Conservation (phyloP, 169 alveolate genomes). For the Neospora caninum region DNA sequence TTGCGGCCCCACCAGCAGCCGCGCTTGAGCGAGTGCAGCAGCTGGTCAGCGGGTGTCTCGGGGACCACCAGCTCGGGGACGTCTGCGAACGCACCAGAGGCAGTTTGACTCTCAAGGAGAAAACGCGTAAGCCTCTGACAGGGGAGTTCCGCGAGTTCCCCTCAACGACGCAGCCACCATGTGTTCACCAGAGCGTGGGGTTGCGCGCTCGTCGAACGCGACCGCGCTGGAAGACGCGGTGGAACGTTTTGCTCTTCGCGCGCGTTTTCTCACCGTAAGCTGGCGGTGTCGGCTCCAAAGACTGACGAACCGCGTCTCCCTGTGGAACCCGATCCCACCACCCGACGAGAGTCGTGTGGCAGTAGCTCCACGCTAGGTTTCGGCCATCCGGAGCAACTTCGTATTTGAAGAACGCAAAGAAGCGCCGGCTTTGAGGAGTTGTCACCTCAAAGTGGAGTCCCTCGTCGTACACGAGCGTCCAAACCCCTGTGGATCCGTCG, state of each 20-base stretch:
- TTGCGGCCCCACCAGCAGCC: constrained; percentile 53
- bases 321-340: constrained; percentile 9
- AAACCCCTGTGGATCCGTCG: constrained; percentile 27
- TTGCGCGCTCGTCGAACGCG: no score
- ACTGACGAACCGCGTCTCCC: not conserved
- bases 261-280: not conserved
- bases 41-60: not conserved
- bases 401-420: constrained; percentile 44
- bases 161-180: no score
- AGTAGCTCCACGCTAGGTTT: constrained; percentile 44
- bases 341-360: constrained; percentile 49
- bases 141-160: no score
- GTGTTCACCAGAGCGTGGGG: no score
- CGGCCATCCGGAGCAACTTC: not conserved
- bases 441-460: constrained; percentile 32
- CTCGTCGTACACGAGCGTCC: constrained; percentile 61
- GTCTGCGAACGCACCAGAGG: not conserved
- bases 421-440: not conserved
- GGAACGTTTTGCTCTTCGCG: no score
- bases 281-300: not conserved
- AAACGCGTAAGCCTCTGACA: no score
- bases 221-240: no score
- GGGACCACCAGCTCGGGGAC: not conserved
- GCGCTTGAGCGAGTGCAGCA: not conserved
- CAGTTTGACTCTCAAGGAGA: no score